Evolutionary conservation across 306 rosid species (phyloP), one percentile per base, ranked within the genome.

Genomic region (Fagus sylvatica): DNA sequence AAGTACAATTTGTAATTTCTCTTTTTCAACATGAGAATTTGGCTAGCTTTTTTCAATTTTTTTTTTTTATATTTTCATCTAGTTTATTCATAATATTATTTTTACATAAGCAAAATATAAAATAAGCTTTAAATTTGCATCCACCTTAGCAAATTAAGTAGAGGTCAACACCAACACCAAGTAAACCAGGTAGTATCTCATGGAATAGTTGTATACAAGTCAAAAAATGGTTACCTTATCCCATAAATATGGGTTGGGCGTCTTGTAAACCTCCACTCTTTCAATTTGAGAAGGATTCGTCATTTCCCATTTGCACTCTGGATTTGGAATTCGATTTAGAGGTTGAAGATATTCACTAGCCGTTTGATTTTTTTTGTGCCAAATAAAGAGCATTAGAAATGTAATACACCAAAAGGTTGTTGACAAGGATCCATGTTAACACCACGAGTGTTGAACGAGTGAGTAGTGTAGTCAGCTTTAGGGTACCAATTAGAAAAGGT

Each of bases 401-500:
- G 81, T 81, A 86, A 79, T 83, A 91, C 5, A 87, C n/a, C 67
- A 65, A 91, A 88, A 0, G 97, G 98, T 10, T 61, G 77, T 56
- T 88, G 91, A 67, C 97, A 93, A 54, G 55, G 51, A 6, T 89
- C 65, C 16, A 84, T 59, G n/a, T 74, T 70, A 0, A 83, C 69
- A 0, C 90, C 88, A 3, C 91, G 87, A 0, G 96, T 88, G 75
- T 91, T 93, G 83, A 91, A 91, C 0, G 92, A 74, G 61, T 80
- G 83, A 2, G 82, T 86, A 0, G 83, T 81, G 76, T 82, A 76
- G 17, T 86, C 97, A 0, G 84, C 87, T 19, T 76, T 82, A 71
- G 43, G 77, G 78, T 86, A 85, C 98, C 96, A 91, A 17, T 89
- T 90, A 0, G 87, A 60, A 80, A 91, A 90, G 6, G 96, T 91